Percentiles rank a stretch among this genome's conserved stretches.
phyloP scores from a whole-genome alignment of 345 rosid genomes.

The Theobroma cacao region DNA sequence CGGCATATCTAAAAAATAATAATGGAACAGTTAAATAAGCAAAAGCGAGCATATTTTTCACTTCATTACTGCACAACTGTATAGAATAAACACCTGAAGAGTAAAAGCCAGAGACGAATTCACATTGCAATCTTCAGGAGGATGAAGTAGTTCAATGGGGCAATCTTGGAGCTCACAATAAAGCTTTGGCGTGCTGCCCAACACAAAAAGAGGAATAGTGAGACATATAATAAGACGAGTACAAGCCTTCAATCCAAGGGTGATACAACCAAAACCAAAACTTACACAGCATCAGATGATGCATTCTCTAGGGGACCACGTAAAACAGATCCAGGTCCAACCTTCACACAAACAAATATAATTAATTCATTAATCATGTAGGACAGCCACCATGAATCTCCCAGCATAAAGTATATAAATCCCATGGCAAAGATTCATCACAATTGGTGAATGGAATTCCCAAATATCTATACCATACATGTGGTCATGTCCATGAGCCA shows the following conservation, averaged over 20 bases:
- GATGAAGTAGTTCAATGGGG: conserved; percentile 80
- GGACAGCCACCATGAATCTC: conserved; percentile 1
- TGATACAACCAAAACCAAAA: conserved; percentile 21
- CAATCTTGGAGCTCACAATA: conserved; percentile 78
- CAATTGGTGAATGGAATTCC: not conserved
- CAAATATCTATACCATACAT: not conserved
- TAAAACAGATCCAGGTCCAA: conserved; percentile 88
- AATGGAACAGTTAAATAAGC: conserved; percentile 25
- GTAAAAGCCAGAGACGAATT: conserved; percentile 94
- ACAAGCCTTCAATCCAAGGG: not conserved
- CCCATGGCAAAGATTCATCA: not conserved
- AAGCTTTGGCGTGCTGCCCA: conserved; percentile 77
- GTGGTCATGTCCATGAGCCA: not conserved
- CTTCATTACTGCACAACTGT: conserved; percentile 8
- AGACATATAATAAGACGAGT: conserved; percentile 1
- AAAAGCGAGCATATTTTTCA: conserved; percentile 17
- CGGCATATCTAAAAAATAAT: conserved; percentile 74
- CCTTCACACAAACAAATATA: conserved; percentile 45
- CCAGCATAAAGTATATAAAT: conserved; percentile 5
- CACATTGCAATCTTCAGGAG: conserved; percentile 99
- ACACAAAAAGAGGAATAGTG: conserved; percentile 17
- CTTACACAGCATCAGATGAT: conserved; percentile 82
- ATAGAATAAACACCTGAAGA: conserved; percentile 67
- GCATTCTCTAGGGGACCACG: conserved; percentile 89
- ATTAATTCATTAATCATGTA: conserved; percentile 6